Evolutionary conservation across 2,329 filamentous ascomycete genomes (phyloP), one percentile per base, ranked within the genome.

Genomic region (Lachnellula cervina): DNA sequence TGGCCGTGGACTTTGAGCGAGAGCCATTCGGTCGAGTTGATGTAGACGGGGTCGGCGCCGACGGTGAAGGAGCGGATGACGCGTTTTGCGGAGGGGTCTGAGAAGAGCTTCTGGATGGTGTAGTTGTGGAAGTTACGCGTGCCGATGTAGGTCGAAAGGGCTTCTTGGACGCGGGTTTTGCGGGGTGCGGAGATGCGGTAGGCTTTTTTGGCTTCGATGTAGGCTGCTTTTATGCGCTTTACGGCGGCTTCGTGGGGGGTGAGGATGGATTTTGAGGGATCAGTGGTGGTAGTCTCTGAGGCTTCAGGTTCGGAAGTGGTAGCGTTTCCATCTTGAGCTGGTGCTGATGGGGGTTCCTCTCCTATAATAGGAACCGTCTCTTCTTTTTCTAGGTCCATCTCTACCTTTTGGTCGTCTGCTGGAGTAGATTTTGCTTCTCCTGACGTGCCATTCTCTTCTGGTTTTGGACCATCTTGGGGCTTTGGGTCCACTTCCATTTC

Each of bases 51-150:
- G 51, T 81, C 77, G 3, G 77, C 75, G 70, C 90, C 88, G 56
- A 90, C 87, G 38, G 87, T 78, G 76, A 99, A 99, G 2, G 89
- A 94, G 71, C 92, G 94, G 77, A 99, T 99, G 68, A 89, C 85
- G 5, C 94, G 85, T 73, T 93, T 94, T 13, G 91, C 85, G 0
- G 90, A 95, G 0, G 91, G 82, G 69, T 99, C 94, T 38, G 76
- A 81, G 74, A 80, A 85, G 0, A 82, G 78, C 75, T 97, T 99
- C 64, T 94, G 88, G 55, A 99, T 84, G 2, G 94, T 99, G 77
- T 95, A 99, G 79, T 99, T 99, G 81, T 97, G 92, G 77, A 87
- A 99, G 76, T 96, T 96, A 66, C 80, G 81, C 4, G 92, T 97
- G 60, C 94, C 94, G 9, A 87, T 74, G 73, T 94, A 99, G 62